Conservation (phyloP, 371 early-diverging fungal genomes). For the Mortierella sp. region DNA sequence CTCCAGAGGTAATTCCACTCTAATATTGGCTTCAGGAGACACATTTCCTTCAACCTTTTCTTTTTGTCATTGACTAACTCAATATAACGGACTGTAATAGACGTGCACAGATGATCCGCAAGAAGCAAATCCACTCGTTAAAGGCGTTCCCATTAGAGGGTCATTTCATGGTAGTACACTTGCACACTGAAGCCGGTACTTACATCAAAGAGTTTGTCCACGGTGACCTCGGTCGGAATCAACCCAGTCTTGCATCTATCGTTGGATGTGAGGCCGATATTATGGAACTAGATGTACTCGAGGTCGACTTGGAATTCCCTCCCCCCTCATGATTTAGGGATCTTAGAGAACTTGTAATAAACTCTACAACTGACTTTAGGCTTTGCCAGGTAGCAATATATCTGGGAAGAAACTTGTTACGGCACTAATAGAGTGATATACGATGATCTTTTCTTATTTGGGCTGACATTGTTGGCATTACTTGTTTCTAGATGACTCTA, state of each 20-base stretch:
- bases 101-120: constrained; percentile 80
- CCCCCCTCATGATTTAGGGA: constrained; percentile 4
- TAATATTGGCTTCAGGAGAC: neutral
- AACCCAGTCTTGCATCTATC: constrained; percentile 83
- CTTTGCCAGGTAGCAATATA: neutral
- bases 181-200: constrained; percentile 94
- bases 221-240: constrained; percentile 94
- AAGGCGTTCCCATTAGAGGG: constrained; percentile 52
- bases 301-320: constrained; percentile 86
- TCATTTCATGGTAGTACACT: constrained; percentile 70
- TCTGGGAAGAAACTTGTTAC: too few species aligned
- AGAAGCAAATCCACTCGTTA: constrained; percentile 74
- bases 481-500: too few species aligned
- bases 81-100: constrained; percentile 56
- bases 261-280: constrained; percentile 81
- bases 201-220: constrained; percentile 99
- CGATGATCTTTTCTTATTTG: too few species aligned
- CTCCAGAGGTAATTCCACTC: constrained; percentile 67
- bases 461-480: too few species aligned
- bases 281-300: constrained; percentile 87
- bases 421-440: too few species aligned
- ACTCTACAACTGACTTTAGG: too few species aligned
- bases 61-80: neutral
- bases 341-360: neutral
- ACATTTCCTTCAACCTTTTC: too few species aligned